Conservation (phyloP, 1,284 basidiomycete genomes). For the Ustilago crameri region DNA sequence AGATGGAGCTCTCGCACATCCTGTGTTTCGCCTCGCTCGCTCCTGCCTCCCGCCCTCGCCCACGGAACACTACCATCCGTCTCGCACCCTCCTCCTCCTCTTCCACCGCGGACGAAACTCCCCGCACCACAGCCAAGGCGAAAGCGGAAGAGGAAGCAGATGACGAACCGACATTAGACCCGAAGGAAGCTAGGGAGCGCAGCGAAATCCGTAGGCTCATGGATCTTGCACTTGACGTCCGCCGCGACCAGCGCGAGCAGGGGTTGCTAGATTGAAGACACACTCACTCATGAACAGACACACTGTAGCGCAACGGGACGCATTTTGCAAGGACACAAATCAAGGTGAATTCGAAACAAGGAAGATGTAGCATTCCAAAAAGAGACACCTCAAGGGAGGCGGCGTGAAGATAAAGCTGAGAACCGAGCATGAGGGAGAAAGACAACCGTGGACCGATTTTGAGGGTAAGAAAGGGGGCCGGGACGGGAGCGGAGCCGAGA, state of each 20-base stretch:
- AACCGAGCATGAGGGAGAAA: too few relatives aligned
- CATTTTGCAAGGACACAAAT: too few relatives aligned
- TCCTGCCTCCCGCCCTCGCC: constrained; percentile 8
- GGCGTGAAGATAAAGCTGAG: too few relatives aligned
- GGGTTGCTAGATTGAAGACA: constrained; percentile 30
- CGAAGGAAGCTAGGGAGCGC: constrained; percentile 4
- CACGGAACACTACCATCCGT: constrained; percentile 2
- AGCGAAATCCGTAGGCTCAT: constrained; percentile 16
- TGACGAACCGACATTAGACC: constrained; percentile 10
- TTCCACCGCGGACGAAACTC: background rate
- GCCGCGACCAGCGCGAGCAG: constrained; percentile 25
- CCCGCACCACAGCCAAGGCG: background rate
- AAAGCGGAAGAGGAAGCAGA: background rate
- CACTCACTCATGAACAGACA: too few relatives aligned
- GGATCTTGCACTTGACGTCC: constrained; percentile 26
- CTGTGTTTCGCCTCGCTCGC: constrained; percentile 30
- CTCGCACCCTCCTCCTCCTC: background rate
- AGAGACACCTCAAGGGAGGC: too few relatives aligned
- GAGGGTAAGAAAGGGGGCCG: too few relatives aligned
- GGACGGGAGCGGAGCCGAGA: too few relatives aligned
- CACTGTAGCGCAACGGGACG: too few relatives aligned
- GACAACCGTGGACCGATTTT: too few relatives aligned
- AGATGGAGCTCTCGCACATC: constrained; percentile 22
- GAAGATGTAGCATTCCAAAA: constrained; percentile 13
- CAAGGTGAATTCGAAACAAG: too few relatives aligned